Evolutionary conservation across 208 protist species (phyloP).

Genomic region (Acanthamoeba lenticulata): DNA sequence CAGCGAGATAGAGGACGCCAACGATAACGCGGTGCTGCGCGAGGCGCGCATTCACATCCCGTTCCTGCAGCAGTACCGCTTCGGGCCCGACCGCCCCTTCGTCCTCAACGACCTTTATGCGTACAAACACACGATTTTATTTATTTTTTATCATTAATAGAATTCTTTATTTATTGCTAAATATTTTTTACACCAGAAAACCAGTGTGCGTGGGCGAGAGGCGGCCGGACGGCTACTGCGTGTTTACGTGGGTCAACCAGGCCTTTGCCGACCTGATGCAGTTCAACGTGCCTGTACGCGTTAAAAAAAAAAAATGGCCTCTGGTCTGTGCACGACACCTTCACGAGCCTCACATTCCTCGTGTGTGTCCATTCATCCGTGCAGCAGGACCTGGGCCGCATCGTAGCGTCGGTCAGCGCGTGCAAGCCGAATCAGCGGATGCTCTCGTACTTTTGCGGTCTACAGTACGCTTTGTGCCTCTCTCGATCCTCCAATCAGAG

Average conservation of each 20-base stretch:
- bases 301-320: too few species aligned
- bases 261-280: not conserved
- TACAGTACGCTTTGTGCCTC: not conserved
- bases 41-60: not conserved
- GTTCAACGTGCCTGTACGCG: not conserved
- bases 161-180: too few species aligned
- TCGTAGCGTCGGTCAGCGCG: not conserved
- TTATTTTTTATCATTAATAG: not conserved
- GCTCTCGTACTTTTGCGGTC: not conserved
- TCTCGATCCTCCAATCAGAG: not conserved
- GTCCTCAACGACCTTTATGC: not conserved
- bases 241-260: not conserved
- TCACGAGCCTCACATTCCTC: not conserved
- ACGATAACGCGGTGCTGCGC: not conserved
- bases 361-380: too few species aligned
- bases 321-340: too few species aligned
- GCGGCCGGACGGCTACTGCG: not conserved
- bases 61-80: not conserved
- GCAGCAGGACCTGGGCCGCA: not conserved
- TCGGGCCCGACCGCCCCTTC: not conserved
- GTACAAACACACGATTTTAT: not conserved
- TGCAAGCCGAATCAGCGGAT: not conserved
- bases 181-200: not conserved
- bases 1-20: not conserved
- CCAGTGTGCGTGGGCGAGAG: not conserved